Evolutionary conservation across 2,329 filamentous ascomycete species (phyloP).

Genomic region (Pseudocercospora musae): DNA sequence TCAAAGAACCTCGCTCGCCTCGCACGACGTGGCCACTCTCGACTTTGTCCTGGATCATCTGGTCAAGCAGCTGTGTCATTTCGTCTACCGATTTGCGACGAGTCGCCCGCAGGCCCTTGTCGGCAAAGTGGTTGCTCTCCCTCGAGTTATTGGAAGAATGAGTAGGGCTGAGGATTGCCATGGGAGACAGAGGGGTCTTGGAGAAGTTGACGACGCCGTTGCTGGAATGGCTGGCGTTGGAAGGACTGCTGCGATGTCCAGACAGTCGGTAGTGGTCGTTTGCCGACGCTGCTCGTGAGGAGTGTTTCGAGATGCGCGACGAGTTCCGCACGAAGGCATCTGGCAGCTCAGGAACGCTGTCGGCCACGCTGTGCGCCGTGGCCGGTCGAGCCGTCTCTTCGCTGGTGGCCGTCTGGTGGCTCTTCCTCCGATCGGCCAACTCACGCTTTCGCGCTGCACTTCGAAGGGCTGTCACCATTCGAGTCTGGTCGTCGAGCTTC

Average conservation of each 20-base stretch:
- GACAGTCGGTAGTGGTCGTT: slow-evolving; percentile 1
- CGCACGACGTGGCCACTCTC: slow-evolving; percentile 71
- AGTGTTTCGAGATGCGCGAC: slow-evolving; percentile 24
- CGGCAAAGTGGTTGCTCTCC: slow-evolving; percentile 9
- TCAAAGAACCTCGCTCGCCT: slow-evolving; percentile 62
- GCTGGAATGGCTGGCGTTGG: slow-evolving; percentile 26
- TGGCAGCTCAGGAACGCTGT: slow-evolving; percentile 22
- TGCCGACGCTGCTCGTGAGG: slow-evolving; percentile 9
- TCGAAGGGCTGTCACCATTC: slow-evolving; percentile 83
- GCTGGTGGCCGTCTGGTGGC: slow-evolving; percentile 22
- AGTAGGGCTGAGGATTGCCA: slow-evolving; percentile 27
- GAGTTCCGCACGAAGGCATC: slow-evolving; percentile 16
- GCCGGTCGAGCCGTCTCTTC: slow-evolving; percentile 16
- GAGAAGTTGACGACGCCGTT: slow-evolving; percentile 29
- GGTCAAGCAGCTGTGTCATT: slow-evolving; percentile 88
- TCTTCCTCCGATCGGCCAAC: slow-evolving; percentile 40
- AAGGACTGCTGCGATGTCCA: slow-evolving; percentile 29
- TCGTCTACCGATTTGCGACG: slow-evolving; percentile 71
- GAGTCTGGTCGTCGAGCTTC: slow-evolving; percentile 88
- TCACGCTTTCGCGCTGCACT: slow-evolving; percentile 84
- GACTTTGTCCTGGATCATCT: slow-evolving; percentile 90
- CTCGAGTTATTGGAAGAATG: slow-evolving; percentile 21
- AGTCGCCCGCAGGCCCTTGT: slow-evolving; percentile 9
- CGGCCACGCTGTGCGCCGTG: slow-evolving; percentile 17
- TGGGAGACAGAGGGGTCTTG: slow-evolving; percentile 31